phyloP scores from a whole-genome alignment of 768 basidiomycete species.

The Tricholoma matsutake region DNA sequence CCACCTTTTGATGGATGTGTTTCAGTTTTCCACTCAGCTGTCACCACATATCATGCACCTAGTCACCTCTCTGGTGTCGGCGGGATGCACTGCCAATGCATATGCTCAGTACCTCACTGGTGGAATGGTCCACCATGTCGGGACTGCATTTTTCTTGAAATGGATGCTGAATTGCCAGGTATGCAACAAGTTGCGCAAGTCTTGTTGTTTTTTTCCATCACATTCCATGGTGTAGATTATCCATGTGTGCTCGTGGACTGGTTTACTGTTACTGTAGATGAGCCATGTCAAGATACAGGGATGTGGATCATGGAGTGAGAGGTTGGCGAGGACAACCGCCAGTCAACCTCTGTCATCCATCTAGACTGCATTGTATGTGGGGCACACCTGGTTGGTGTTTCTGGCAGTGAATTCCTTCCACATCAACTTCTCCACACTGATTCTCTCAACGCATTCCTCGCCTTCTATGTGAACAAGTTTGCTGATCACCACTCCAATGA shows the following conservation, averaged over 20 bases:
- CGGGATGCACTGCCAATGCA: constrained; percentile 24
- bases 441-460: constrained; percentile 21
- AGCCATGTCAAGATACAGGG: constrained; percentile 2
- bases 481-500: constrained; percentile 31
- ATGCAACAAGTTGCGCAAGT: too few species aligned
- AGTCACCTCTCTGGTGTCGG: constrained; percentile 18
- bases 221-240: background rate
- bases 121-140: constrained; percentile 16
- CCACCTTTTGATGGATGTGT: background rate
- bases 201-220: background rate
- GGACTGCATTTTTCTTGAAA: constrained; percentile 20
- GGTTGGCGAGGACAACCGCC: constrained; percentile 3
- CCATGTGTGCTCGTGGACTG: background rate
- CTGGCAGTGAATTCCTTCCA: constrained; percentile 18
- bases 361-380: constrained; percentile 26
- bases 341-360: constrained; percentile 19
- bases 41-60: constrained; percentile 24
- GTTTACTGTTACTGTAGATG: background rate
- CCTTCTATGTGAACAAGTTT: constrained; percentile 29
- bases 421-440: constrained; percentile 16
- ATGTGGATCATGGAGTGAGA: constrained; percentile 14
- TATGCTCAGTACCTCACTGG: constrained; percentile 27
- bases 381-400: constrained; percentile 29
- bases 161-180: background rate
- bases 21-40: constrained; percentile 25